Conservation (phyloP, 495 filamentous ascomycete genomes). For the Aspergillus wentii region DNA sequence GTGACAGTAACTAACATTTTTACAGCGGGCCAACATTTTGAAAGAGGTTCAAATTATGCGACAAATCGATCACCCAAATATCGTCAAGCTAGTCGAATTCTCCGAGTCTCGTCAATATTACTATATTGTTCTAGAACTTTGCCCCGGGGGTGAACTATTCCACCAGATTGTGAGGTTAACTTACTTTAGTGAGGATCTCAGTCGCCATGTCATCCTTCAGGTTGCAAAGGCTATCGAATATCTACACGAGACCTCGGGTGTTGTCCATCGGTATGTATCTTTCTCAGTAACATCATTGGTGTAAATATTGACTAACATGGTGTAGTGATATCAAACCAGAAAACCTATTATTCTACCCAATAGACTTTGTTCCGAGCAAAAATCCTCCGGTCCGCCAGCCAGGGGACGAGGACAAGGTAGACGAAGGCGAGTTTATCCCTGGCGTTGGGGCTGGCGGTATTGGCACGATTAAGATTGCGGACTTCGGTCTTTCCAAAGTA, state of each 20-base stretch:
- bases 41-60: slow-evolving; percentile 99
- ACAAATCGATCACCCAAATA: slow-evolving; percentile 90
- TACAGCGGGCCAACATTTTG: slow-evolving; percentile 88
- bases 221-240: slow-evolving; percentile 93
- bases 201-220: slow-evolving; percentile 88
- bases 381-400: slow-evolving; percentile 69
- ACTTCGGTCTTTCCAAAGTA: slow-evolving; percentile 95
- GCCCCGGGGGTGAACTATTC: slow-evolving; percentile 93
- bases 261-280: slow-evolving; percentile 86
- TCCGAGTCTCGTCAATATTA: slow-evolving; percentile 93
- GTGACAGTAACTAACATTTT: slow-evolving; percentile 10
- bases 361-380: slow-evolving; percentile 73
- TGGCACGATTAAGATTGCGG: slow-evolving; percentile 92
- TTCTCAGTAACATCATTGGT: slow-evolving; percentile 14
- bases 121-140: slow-evolving; percentile 93
- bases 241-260: slow-evolving; percentile 88
- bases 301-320: slow-evolving; percentile 6
- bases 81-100: slow-evolving; percentile 89
- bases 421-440: slow-evolving; percentile 88
- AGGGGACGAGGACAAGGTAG: slow-evolving; percentile 95
- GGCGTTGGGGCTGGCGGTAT: slow-evolving; percentile 90
- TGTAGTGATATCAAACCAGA: slow-evolving; percentile 96
- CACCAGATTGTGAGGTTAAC: slow-evolving; percentile 98
- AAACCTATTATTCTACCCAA: slow-evolving; percentile 90
- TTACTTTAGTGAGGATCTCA: slow-evolving; percentile 95